These are phyloP conservation scores for Hypericum androsaemum DNA, from an alignment of 345 rosid species.

Conservation along the genomic window DNA sequence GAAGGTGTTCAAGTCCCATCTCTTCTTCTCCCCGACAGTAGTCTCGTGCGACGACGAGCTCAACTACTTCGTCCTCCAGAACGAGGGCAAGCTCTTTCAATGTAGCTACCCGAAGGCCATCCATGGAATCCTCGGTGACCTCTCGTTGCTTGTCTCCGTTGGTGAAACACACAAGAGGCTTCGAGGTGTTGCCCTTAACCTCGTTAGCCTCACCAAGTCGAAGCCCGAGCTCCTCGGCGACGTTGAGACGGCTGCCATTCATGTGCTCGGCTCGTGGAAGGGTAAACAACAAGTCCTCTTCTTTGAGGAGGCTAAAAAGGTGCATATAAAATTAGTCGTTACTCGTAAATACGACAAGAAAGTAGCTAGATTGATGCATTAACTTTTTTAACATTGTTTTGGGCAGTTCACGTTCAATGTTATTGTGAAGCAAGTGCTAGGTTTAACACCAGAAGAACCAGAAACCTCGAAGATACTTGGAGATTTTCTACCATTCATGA, in stretches of 20 bases:
- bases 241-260: too few species aligned
- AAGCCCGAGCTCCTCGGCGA: too few species aligned
- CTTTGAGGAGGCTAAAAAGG: too few species aligned
- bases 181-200: too few species aligned
- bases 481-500: slow-evolving; percentile 46
- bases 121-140: slow-evolving; percentile 45
- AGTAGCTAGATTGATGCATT: not conserved
- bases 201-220: too few species aligned
- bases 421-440: slow-evolving; percentile 49
- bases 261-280: too few species aligned
- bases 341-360: not conserved
- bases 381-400: not conserved
- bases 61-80: slow-evolving; percentile 18
- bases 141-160: slow-evolving; percentile 40
- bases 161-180: too few species aligned
- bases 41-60: slow-evolving; percentile 18
- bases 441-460: slow-evolving; percentile 38
- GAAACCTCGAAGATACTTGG: slow-evolving; percentile 31
- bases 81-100: slow-evolving; percentile 20
- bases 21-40: slow-evolving; percentile 18
- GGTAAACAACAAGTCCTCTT: too few species aligned
- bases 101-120: slow-evolving; percentile 30
- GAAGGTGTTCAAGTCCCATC: slow-evolving; percentile 19
- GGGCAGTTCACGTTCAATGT: slow-evolving; percentile 54
- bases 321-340: too few species aligned